Evolutionary conservation across 2,329 filamentous ascomycete species (phyloP).

Genomic region (Penicillium sp.): DNA sequence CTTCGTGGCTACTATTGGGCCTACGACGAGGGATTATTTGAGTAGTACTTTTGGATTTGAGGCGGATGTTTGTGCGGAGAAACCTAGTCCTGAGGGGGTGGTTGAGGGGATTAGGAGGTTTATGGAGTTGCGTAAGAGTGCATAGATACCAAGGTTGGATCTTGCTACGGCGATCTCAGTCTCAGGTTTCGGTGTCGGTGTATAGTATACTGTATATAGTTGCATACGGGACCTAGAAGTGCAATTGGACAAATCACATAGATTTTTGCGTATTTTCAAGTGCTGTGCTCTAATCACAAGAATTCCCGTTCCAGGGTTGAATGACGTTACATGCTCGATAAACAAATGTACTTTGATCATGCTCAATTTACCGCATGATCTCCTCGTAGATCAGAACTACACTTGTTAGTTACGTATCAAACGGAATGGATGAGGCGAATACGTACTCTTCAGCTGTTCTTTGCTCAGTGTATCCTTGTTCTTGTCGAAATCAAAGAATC

Average conservation of each 20-base stretch:
- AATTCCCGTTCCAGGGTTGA: not conserved
- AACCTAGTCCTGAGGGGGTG: conserved; percentile 80
- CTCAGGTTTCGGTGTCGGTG: not conserved
- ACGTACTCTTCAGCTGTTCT: conserved; percentile 86
- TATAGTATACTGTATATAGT: not conserved
- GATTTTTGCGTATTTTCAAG: conserved; percentile 4
- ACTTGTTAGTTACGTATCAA: conserved; percentile 11
- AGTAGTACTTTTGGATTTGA: conserved; percentile 42
- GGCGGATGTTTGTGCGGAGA: conserved; percentile 67
- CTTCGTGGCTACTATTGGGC: conserved; percentile 84
- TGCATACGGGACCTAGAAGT: not conserved
- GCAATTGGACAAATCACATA: not conserved
- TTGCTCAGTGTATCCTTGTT: conserved; percentile 99
- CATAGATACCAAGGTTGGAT: not conserved
- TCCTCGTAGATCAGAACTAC: conserved; percentile 89
- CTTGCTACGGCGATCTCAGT: not conserved
- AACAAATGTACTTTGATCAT: not conserved
- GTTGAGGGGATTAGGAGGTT: conserved; percentile 64
- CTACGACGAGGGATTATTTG: conserved; percentile 82
- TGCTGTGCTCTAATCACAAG: not conserved
- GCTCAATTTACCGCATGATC: conserved; percentile 69
- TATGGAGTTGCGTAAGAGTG: conserved; percentile 24
- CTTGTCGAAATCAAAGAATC: conserved; percentile 99
- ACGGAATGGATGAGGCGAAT: not conserved
- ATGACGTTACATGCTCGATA: conserved; percentile 16